Evolutionary conservation across 257 asterid genomes (phyloP), one percentile per base, ranked within the genome.

Genomic region (Handroanthus guayacan): DNA sequence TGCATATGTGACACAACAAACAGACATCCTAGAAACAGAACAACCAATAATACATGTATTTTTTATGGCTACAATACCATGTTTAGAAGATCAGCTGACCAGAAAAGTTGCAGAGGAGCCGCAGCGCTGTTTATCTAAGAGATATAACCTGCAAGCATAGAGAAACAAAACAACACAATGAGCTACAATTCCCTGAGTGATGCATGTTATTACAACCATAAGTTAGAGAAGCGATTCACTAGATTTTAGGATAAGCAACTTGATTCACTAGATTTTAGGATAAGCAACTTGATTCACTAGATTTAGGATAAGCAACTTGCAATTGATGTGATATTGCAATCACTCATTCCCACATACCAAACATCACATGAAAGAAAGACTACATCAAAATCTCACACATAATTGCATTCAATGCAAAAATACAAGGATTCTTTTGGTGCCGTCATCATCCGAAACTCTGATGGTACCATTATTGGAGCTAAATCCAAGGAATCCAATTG

Each of bases 61-160:
- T 14, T 34, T 20, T 43, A 41, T 20, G 55, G 45, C 25, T 4
- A 25, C 10, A 44, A 51, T 66, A 75, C 79, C 79, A 75, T 75
- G 68, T 55, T 43, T 18, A 25, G 43, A 55, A n/a, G 43, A 75
- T 66, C 43, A 9, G 56, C 13, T 11, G 8, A 16, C 38, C 0
- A 51, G 38, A 39, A 34, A 37, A 60, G 57, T 39, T 41, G 34
- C 43, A 43, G 63, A 74, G 36, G 55, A 36, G 55, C 36, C 5
- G 50, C 47, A 50, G 55, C 18, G 39, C 31, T 38, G n/a, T 54
- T 6, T 34, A 4, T 18, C 70, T 0, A n/a, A 17, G 11, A 50
- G 8, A 9, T 12, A 13, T 9, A 61, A 5, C 78, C 80, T 41
- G 58, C 38, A 54, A 60, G 5, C 67, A 52, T 48, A 6, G 7